Percentiles rank a stretch among this genome's conserved stretches.
These are phyloP conservation scores for Alternaria longipes DNA, from an alignment of 2,329 filamentous ascomycete genomes.

Conservation along the genomic window DNA sequence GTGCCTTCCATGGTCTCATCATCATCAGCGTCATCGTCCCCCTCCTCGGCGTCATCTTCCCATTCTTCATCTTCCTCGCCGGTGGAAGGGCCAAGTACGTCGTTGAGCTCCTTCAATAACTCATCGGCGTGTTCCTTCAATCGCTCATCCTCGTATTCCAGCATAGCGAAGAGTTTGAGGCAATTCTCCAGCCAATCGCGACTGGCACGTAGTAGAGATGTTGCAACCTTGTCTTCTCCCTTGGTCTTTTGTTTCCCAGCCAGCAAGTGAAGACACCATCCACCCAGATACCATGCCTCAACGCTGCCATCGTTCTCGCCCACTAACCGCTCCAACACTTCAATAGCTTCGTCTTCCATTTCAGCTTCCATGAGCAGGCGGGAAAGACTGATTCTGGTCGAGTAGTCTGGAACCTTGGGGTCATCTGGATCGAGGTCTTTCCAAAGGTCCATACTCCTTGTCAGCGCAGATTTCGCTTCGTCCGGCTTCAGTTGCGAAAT, in stretches of 20 bases:
- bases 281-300: slow-evolving; percentile 96
- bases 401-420: slow-evolving; percentile 81
- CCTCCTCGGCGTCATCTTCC: slow-evolving; percentile 53
- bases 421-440: slow-evolving; percentile 77
- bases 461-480: slow-evolving; percentile 82
- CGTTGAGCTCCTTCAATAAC: slow-evolving; percentile 64
- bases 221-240: slow-evolving; percentile 61
- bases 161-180: slow-evolving; percentile 76
- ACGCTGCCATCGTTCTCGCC: slow-evolving; percentile 92
- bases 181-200: slow-evolving; percentile 85
- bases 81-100: slow-evolving; percentile 54
- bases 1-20: slow-evolving; percentile 52
- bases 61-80: slow-evolving; percentile 55
- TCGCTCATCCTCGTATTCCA: slow-evolving; percentile 87
- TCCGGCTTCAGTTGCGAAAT: slow-evolving; percentile 84
- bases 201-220: slow-evolving; percentile 74
- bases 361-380: slow-evolving; percentile 89
- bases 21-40: slow-evolving; percentile 25
- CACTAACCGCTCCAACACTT: slow-evolving; percentile 84
- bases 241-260: slow-evolving; percentile 71
- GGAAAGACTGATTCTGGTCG: slow-evolving; percentile 82
- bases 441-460: slow-evolving; percentile 84
- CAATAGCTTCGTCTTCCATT: slow-evolving; percentile 83
- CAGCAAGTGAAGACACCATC: slow-evolving; percentile 86
- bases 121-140: slow-evolving; percentile 79